Conservation (phyloP, 768 basidiomycete genomes). For the Russula ochroleuca region DNA sequence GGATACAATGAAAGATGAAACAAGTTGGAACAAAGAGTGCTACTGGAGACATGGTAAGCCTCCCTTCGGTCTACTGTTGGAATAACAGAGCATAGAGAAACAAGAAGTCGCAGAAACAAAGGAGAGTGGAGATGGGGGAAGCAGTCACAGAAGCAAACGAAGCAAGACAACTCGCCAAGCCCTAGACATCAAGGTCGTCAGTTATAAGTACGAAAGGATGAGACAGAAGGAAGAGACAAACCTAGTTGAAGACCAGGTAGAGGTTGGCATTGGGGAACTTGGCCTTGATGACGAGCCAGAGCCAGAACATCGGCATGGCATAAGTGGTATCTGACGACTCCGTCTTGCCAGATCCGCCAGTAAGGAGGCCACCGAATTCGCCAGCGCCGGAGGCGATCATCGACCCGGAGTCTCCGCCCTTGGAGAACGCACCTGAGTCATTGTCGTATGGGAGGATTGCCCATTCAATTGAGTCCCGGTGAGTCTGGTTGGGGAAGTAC, state of each 20-base stretch:
- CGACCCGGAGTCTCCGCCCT: not conserved
- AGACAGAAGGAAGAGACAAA: slow-evolving; percentile 2
- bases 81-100: not conserved
- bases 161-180: not conserved
- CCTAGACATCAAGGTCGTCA: not conserved
- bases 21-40: too few relatives aligned
- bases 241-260: not conserved
- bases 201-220: not conserved
- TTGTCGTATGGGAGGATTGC: not conserved
- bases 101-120: not conserved
- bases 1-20: too few relatives aligned
- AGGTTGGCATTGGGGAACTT: not conserved
- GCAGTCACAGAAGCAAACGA: not conserved
- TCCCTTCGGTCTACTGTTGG: too few relatives aligned
- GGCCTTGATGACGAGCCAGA: not conserved
- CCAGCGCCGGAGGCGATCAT: not conserved
- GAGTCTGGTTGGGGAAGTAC: too few relatives aligned
- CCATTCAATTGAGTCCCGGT: not conserved
- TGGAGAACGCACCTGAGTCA: not conserved
- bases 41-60: too few relatives aligned
- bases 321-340: not conserved
- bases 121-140: not conserved
- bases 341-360: not conserved
- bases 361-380: not conserved
- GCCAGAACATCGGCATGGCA: not conserved